Evolutionary conservation across 1,284 basidiomycete genomes (phyloP), one percentile per base, ranked within the genome.

Genomic region (Rhizoctonia solani): DNA sequence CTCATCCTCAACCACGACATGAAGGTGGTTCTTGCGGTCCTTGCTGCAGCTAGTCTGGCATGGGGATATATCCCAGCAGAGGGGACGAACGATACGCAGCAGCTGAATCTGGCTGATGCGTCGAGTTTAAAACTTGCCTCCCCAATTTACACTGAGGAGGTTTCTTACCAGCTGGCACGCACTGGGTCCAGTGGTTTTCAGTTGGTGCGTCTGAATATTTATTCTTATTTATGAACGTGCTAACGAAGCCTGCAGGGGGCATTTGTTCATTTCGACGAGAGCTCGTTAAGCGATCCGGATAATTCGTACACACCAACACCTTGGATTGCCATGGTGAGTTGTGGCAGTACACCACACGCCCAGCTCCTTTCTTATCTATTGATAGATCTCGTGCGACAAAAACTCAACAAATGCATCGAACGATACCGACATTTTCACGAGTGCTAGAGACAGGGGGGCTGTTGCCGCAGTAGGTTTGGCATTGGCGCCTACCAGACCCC

Each of bases 301-400:
- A 42, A 5, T 49, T 39, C 41, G 9, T 29, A n/a, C 23, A 67
- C 85, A 29, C 82, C 78, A 1, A 91, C 92, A 0, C 92, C 93
- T 5, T 95, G 92, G 92, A 90, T 95, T 70, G 93, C 93, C 3
- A 83, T 93, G 72, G 56, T 61, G 46, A 42, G n/a, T n/a, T n/a
- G 56, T 61, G 44, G 56, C 42, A 41, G 44, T 23, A 52, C 27
- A 49, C 21, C 46, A 13, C 14, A 30, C 14, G 27, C 5, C 23
- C n/a, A 13, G 19, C 27, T n/a, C 23, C 19, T 23, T 13, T n/a
- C 30, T 34, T 6, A 49, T 29, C 25, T 27, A 19, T 11, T 4
- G 11, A 16, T 29, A 61, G 56, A 85, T 95, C 52, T 84, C 85
- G 11, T 95, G 93, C 75, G 92, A 94, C 74, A 74, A 75, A 61